Base-by-base conservation (phyloP, 164 flowering plant species). In the Buxus sempervirens region DNA sequence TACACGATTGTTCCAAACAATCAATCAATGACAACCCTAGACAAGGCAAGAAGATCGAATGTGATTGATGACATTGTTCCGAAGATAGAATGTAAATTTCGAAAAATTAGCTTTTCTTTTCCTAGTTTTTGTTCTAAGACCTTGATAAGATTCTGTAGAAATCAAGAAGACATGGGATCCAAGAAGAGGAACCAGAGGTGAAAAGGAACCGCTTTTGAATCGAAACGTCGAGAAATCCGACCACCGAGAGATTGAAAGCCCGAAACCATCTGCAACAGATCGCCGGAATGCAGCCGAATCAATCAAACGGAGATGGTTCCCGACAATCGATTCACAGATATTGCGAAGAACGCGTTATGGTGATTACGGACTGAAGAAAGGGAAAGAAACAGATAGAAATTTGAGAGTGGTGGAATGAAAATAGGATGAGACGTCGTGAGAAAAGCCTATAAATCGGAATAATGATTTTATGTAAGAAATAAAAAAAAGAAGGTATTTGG, bases 261-360 rank as follows among this genome's bases (percentile, higher is more conserved):
- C 65, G 73, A 60, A 66, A 72, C 63, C 69, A 71, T 71, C 64
- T 65, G 74, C 58, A 38, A 60, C 49, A 65, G 58, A 54, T 65
- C 55, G 58, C 63, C 48, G 74, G 69, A 59, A 64, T 24, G 32
- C 59, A 65, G 51, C 53, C 58, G 28, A 58, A 60, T 48, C 48
- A 62, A 60, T 64, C 68, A 59, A 59, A 59, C 36, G 59, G 49
- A 41, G 54, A 20, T 55, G 64, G 49, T 22, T 64, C 53, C 63
- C 58, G 64, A 65, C 64, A 60, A 64, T 64, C 60, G 19, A 58
- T 58, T 24, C 60, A 25, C 23, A 32, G 36, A 58, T 24, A 24
- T 5, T 41, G 45, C 5, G 45, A 41, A n/a, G n/a, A n/a, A n/a
- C n/a, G n/a, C n/a, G n/a, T n/a, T n/a, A n/a, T n/a, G n/a, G n/a